Evolutionary conservation across 306 rosid genomes (phyloP).

Genomic region (Elaeagnus macrophylla): DNA sequence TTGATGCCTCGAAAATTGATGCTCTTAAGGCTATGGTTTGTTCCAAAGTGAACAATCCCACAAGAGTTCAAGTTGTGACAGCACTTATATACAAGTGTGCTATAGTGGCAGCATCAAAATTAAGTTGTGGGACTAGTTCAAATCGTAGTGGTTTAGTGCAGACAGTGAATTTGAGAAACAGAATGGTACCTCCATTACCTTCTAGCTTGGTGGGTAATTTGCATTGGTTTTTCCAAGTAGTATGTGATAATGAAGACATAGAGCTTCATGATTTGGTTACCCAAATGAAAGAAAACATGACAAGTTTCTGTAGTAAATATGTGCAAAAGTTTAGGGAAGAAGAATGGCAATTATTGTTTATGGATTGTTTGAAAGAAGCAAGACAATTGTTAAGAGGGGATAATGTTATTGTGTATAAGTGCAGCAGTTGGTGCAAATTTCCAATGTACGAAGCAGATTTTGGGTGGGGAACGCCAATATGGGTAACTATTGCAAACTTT

Average conservation of each 20-base stretch:
- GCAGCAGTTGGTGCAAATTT: conserved; percentile 32
- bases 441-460: conserved; percentile 31
- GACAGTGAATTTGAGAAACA: conserved; percentile 20
- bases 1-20: conserved; percentile 19
- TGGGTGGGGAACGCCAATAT: conserved; percentile 46
- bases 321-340: conserved; percentile 11
- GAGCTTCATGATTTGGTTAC: conserved; percentile 21
- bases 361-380: conserved; percentile 3
- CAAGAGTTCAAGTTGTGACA: conserved; percentile 34
- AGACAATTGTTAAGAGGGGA: not conserved
- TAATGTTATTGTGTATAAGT: not conserved
- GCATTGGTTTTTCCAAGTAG: conserved; percentile 1
- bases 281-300: conserved; percentile 12
- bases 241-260: not conserved
- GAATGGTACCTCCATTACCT: conserved; percentile 26
- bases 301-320: conserved; percentile 4
- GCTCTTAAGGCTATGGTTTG: conserved; percentile 23
- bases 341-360: not conserved
- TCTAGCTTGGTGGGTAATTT: conserved; percentile 28
- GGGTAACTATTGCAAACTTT: conserved; percentile 21
- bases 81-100: conserved; percentile 25
- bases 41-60: conserved; percentile 18
- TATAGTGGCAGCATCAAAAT: conserved; percentile 14
- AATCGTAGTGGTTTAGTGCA: not conserved
- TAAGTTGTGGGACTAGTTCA: not conserved